Conservation (phyloP, 306 rosid species). For the Quercus cerris region DNA sequence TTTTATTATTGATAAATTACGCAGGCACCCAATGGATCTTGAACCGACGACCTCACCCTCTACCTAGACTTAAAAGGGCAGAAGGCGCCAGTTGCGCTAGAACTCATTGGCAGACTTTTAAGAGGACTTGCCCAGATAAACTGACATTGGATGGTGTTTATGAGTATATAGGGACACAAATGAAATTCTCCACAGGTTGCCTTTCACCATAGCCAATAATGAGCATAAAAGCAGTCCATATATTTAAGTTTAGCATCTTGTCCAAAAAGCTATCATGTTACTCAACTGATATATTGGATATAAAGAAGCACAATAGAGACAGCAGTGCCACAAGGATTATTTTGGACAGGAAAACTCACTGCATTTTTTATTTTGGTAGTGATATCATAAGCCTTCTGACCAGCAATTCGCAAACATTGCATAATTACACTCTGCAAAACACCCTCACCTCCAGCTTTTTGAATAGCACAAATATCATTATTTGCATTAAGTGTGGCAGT, state of each 20-base stretch:
- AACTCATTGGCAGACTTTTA: no score
- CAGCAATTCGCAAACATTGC: slow-evolving; percentile 83
- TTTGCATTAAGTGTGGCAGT: slow-evolving; percentile 79
- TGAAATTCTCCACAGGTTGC: neutral
- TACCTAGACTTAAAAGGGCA: no score
- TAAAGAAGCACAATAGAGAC: slow-evolving; percentile 2
- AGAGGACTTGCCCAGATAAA: neutral
- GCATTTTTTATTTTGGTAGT: slow-evolving; percentile 71
- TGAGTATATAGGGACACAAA: no score
- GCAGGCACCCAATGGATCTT: no score
- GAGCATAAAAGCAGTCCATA: neutral
- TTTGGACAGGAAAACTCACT: slow-evolving; percentile 47
- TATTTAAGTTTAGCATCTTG: neutral
- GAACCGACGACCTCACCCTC: no score
- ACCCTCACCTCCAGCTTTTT: slow-evolving; percentile 88
- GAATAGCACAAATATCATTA: slow-evolving; percentile 90
- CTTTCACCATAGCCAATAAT: neutral
- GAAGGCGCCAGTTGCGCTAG: no score
- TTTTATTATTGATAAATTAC: no score
- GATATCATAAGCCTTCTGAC: slow-evolving; percentile 75
- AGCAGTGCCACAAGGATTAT: neutral
- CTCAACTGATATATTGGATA: neutral
- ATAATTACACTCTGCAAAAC: slow-evolving; percentile 56
- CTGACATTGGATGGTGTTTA: neutral
- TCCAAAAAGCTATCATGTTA: neutral